These are phyloP conservation scores for Monosporozyma unispora DNA, from an alignment of 805 yeast species.

Conservation along the genomic window DNA sequence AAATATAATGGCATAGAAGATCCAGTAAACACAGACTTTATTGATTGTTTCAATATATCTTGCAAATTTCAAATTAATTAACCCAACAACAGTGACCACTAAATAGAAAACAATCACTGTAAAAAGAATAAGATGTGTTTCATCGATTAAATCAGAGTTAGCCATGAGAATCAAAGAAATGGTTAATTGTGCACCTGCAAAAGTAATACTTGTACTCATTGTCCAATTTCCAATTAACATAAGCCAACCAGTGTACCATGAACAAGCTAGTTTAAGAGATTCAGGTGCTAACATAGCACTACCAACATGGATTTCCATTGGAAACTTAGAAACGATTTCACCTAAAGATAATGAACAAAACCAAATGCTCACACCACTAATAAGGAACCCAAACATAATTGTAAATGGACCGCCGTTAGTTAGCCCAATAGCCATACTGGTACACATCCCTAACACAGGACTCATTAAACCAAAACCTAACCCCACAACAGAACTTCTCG, in stretches of 20 bases:
- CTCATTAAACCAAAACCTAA: slow-evolving; percentile 76
- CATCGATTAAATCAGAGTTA: slow-evolving; percentile 41
- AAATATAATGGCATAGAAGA: slow-evolving; percentile 57
- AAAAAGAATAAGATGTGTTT: slow-evolving; percentile 41
- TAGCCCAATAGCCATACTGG: slow-evolving; percentile 62
- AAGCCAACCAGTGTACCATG: slow-evolving; percentile 78
- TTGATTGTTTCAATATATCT: slow-evolving; percentile 54
- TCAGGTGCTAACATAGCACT: slow-evolving; percentile 61
- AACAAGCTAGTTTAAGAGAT: slow-evolving; percentile 44
- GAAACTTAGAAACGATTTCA: slow-evolving; percentile 70
- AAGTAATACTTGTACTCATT: slow-evolving; percentile 62
- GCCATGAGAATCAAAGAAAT: slow-evolving; percentile 57
- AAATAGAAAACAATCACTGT: slow-evolving; percentile 50
- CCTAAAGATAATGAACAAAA: slow-evolving; percentile 64
- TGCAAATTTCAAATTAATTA: slow-evolving; percentile 55
- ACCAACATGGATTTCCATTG: slow-evolving; percentile 70
- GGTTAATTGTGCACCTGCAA: slow-evolving; percentile 68
- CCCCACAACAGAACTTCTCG: slow-evolving; percentile 64
- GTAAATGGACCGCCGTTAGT: slow-evolving; percentile 73
- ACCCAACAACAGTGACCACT: slow-evolving; percentile 50
- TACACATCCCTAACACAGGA: slow-evolving; percentile 69
- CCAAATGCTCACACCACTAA: slow-evolving; percentile 54
- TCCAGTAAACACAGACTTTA: slow-evolving; percentile 65
- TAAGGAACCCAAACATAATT: slow-evolving; percentile 63
- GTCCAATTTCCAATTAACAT: slow-evolving; percentile 69